Evolutionary conservation across 176 grass and related monocot species (phyloP), one percentile per base, ranked within the genome.

Genomic region (Hyparrhenia diplandra): DNA sequence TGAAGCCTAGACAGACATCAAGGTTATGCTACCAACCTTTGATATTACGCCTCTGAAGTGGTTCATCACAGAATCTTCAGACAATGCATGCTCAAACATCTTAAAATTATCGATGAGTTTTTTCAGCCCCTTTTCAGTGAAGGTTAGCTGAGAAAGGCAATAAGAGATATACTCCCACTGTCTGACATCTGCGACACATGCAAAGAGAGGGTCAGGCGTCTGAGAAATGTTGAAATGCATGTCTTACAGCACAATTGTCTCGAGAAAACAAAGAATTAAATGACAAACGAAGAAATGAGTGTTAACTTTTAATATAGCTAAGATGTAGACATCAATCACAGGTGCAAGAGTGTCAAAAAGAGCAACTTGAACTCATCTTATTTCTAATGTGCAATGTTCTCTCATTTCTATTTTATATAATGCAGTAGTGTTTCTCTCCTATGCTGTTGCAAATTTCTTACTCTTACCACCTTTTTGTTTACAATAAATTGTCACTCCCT

Each of bases 31-130:
- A 80, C 64, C 64, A 86, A 98, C 92, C 90, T 98, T 98, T 35
- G 84, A 63, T 69, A 93, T 93, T 63, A 98, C 88, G 25, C 64
- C 86, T 86, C 76, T 90, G 86, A 98, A 95, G 90, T 98, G 90
- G 82, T 90, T 91, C 92, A 91, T 85, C 64, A 98, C 95, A 61
- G 84, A 91, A 82, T 93, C 88, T 89, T 95, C 90, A 39, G 86
- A 91, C 37, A 98, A 87, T 67, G 85, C 88, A 86, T 91, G 90
- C 62, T 98, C 90, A 88, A 95, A 95, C 79, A 91, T 83, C 88
- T 95, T 98, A 66, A 98, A 98, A 89, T 91, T 95, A 66, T 95
- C 95, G 0, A 98, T 84, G 66, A 98, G 95, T 81, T 95, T 98
- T 66, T 91, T 98, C 66, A 98, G 49, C 67, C 95, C 95, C 80